phyloP scores from a whole-genome alignment of 345 rosid genomes.

The Kernera saxatilis region DNA sequence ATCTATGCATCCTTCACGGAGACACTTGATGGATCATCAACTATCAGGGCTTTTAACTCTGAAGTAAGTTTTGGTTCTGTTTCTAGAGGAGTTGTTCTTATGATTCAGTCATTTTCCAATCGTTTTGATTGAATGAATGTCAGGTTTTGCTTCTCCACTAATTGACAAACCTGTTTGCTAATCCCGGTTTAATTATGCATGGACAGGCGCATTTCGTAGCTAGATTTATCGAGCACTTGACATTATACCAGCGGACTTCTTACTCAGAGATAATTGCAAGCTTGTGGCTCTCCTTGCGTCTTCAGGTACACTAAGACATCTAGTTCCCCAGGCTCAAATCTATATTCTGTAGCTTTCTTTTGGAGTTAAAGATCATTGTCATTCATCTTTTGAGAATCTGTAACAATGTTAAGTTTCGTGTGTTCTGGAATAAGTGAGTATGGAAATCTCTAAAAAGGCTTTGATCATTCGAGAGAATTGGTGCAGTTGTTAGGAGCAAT shows the following conservation, averaged over 20 bases:
- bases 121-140: background rate
- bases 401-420: background rate
- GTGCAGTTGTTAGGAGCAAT: conserved; percentile 73
- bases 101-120: background rate
- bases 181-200: background rate
- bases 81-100: background rate
- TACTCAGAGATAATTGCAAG: conserved; percentile 73
- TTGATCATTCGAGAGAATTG: conserved; percentile 8
- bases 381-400: background rate
- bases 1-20: conserved; percentile 85
- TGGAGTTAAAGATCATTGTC: conserved; percentile 1
- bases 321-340: background rate
- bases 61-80: conserved; percentile 45
- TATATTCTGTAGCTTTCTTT: background rate
- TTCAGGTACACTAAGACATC: conserved; percentile 55
- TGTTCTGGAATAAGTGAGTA: background rate
- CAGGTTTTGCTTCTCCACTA: background rate
- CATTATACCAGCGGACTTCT: conserved; percentile 73
- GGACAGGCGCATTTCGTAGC: conserved; percentile 57
- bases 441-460: background rate
- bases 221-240: conserved; percentile 55
- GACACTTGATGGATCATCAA: conserved; percentile 87
- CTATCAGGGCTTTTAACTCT: conserved; percentile 79
- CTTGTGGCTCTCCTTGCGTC: conserved; percentile 97
- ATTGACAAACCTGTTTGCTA: background rate